Conservation (phyloP, 352 stramenopile species). For the Lagenidium sp. region DNA sequence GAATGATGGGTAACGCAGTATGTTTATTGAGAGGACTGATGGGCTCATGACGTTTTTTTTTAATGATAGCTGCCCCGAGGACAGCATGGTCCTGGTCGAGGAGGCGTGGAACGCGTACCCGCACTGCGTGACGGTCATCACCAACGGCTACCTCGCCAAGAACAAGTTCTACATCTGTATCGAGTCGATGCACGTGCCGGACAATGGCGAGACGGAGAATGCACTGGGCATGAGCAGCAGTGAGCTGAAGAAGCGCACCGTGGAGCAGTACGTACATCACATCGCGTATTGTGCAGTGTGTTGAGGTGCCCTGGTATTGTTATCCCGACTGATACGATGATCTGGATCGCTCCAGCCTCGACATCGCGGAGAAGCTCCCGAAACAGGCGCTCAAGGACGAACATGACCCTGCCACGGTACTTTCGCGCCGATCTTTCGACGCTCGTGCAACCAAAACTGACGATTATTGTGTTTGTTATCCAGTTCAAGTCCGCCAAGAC, state of each 20-base stretch:
- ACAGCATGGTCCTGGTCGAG: constrained; percentile 82
- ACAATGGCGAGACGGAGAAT: constrained; percentile 55
- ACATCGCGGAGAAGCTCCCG: constrained; percentile 67
- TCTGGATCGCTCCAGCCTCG: constrained; percentile 24
- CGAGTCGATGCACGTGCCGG: constrained; percentile 65
- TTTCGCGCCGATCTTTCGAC: neutral
- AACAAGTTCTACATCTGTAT: constrained; percentile 86
- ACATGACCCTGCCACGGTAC: constrained; percentile 47
- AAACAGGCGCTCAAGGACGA: constrained; percentile 73
- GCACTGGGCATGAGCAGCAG: constrained; percentile 50
- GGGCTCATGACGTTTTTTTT: neutral
- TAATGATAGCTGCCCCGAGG: constrained; percentile 49
- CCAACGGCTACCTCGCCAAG: constrained; percentile 77
- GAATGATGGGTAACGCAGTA: too few species aligned
- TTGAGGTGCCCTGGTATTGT: neutral
- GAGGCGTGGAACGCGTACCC: constrained; percentile 85
- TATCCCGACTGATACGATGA: neutral
- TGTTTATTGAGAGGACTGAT: too few species aligned
- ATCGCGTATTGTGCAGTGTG: too few species aligned
- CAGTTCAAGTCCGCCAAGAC: constrained; percentile 72
- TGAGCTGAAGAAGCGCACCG: constrained; percentile 64
- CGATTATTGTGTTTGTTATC: too few species aligned
- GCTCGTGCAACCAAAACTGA: too few species aligned
- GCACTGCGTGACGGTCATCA: constrained; percentile 81
- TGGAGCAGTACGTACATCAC: constrained; percentile 48